Percentiles rank a stretch among this genome's conserved stretches.
phyloP scores from a whole-genome alignment of 2,329 filamentous ascomycete genomes.

The Talaromyces sp. region DNA sequence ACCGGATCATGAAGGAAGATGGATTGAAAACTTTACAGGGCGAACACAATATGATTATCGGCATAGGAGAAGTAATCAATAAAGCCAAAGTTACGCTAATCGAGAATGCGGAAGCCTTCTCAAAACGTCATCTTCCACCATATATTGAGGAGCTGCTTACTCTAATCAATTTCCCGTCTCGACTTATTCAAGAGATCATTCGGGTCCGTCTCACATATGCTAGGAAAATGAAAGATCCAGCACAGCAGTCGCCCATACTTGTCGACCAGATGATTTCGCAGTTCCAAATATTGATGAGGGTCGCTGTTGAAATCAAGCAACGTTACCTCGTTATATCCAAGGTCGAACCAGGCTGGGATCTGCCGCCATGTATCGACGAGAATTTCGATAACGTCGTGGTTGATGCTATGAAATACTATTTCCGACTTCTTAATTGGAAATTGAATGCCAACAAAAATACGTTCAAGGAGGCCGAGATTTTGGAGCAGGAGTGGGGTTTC shows the following conservation, averaged over 20 bases:
- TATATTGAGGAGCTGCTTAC: slow-evolving; percentile 96
- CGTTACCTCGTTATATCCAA: slow-evolving; percentile 81
- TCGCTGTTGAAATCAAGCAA: slow-evolving; percentile 88
- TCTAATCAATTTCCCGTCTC: slow-evolving; percentile 93
- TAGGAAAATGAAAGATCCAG: slow-evolving; percentile 90
- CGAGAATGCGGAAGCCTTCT: slow-evolving; percentile 77
- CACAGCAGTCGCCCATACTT: slow-evolving; percentile 88
- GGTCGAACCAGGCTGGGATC: slow-evolving; percentile 87
- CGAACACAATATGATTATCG: slow-evolving; percentile 73
- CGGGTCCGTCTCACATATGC: slow-evolving; percentile 86
- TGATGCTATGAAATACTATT: slow-evolving; percentile 94
- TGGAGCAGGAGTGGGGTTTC: slow-evolving; percentile 98
- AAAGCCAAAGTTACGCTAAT: slow-evolving; percentile 94
- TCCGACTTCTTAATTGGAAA: slow-evolving; percentile 98
- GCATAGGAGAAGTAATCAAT: slow-evolving; percentile 79
- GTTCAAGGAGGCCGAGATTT: slow-evolving; percentile 95
- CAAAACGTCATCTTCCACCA: slow-evolving; percentile 83
- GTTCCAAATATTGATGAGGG: slow-evolving; percentile 86
- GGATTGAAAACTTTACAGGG: slow-evolving; percentile 88
- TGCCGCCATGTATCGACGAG: slow-evolving; percentile 94
- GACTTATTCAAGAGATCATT: slow-evolving; percentile 95
- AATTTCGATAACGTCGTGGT: slow-evolving; percentile 89
- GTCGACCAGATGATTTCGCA: slow-evolving; percentile 97
- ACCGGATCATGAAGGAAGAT: slow-evolving; percentile 92
- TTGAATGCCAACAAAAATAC: slow-evolving; percentile 96